phyloP scores from a whole-genome alignment of 352 stramenopile genomes.

The Pythium brassicae region DNA sequence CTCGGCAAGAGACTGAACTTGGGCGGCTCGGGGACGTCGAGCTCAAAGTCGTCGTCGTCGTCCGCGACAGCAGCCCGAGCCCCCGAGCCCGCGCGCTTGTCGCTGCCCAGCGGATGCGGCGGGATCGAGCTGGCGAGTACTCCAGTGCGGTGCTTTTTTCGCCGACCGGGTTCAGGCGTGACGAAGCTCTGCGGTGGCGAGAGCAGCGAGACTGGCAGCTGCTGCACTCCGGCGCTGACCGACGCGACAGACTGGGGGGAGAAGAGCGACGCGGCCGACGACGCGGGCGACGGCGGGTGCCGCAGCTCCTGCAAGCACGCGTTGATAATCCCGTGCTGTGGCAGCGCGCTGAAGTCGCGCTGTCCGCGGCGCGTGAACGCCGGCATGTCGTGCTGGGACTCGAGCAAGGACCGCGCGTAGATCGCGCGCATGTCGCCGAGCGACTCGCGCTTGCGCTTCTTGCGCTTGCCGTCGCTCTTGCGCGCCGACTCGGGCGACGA shows the following conservation, averaged over 20 bases:
- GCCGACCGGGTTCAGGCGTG: background rate
- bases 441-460: constrained; percentile 26
- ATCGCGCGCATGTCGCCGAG: constrained; percentile 69
- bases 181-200: constrained; percentile 6
- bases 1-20: constrained; percentile 11
- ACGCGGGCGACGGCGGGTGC: constrained; percentile 7
- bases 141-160: background rate
- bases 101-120: background rate
- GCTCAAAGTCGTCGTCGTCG: constrained; percentile 14
- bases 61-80: background rate
- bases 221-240: background rate
- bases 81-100: background rate
- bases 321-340: constrained; percentile 53
- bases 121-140: background rate
- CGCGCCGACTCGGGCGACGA: constrained; percentile 5
- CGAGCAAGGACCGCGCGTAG: constrained; percentile 63
- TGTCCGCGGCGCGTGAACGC: constrained; percentile 29
- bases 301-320: constrained; percentile 55
- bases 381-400: constrained; percentile 38
- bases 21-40: background rate
- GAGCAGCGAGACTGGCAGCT: constrained; percentile 14
- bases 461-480: background rate
- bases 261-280: constrained; percentile 3
- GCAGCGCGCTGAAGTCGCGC: constrained; percentile 33
- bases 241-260: constrained; percentile 9